A percentile compares a stretch with the other conserved stretches of the same genome.
phyloP scores from a whole-genome alignment of 2,329 filamentous ascomycete species.

The Cryphonectria parasitica region DNA sequence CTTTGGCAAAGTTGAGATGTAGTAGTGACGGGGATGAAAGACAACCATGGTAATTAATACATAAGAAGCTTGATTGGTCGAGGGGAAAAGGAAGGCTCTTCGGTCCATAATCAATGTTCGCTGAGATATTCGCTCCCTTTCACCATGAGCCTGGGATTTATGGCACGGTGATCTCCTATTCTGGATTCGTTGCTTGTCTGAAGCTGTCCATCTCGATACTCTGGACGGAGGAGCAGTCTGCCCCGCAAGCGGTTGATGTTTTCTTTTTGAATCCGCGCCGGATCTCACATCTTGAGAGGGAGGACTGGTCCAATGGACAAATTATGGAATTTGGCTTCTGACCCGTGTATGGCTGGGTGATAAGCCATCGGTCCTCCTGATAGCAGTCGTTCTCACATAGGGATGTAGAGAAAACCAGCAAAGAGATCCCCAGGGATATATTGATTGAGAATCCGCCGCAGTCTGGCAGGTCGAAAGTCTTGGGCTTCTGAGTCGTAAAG shows the following conservation, averaged over 20 bases:
- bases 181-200: background rate
- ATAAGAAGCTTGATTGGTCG: no score
- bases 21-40: no score
- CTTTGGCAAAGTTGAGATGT: no score
- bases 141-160: no score
- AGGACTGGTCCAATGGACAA: background rate
- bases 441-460: slow-evolving; percentile 12
- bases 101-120: no score
- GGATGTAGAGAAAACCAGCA: slow-evolving; percentile 23
- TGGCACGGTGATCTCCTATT: no score
- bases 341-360: background rate
- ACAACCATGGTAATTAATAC: no score
- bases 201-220: background rate
- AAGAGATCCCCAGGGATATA: slow-evolving; percentile 17
- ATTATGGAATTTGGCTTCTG: background rate
- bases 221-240: background rate
- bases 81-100: no score
- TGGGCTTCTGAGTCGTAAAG: background rate
- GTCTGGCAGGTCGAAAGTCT: slow-evolving; percentile 16
- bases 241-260: background rate
- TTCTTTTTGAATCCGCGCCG: background rate
- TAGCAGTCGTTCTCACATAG: background rate
- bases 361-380: no score
- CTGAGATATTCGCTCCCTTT: no score
- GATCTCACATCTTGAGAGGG: background rate